Evolutionary conservation across 768 basidiomycete species (phyloP).

Genomic region (Hydnomerulius pinastri): DNA sequence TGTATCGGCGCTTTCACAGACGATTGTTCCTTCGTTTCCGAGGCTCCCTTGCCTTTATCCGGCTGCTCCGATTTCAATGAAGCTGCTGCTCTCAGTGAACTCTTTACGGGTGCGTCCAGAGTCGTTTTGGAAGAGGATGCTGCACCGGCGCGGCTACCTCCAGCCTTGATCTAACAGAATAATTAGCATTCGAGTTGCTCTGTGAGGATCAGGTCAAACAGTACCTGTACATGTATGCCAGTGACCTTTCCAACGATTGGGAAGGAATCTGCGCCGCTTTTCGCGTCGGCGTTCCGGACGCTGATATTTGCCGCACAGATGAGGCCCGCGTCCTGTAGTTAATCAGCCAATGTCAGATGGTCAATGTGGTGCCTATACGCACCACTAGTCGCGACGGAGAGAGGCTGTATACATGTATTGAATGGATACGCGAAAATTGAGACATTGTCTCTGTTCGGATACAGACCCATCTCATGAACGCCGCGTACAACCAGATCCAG

Average conservation of each 20-base stretch:
- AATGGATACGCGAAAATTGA: slow-evolving; percentile 52
- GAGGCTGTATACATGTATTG: slow-evolving; percentile 70
- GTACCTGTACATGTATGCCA: slow-evolving; percentile 48
- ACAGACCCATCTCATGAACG: background rate
- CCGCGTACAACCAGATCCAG: background rate
- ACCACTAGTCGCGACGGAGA: slow-evolving; percentile 64
- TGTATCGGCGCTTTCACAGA: slow-evolving; percentile 24
- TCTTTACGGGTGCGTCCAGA: slow-evolving; percentile 29
- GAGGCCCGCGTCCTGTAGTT: slow-evolving; percentile 45
- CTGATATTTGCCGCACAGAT: slow-evolving; percentile 36
- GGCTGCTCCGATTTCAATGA: slow-evolving; percentile 14
- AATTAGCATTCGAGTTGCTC: background rate
- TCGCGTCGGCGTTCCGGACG: slow-evolving; percentile 37
- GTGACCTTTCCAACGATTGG: slow-evolving; percentile 45
- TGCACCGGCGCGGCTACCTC: slow-evolving; percentile 5
- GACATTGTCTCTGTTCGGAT: slow-evolving; percentile 48
- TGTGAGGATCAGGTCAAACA: background rate
- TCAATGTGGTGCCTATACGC: background rate
- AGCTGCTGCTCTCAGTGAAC: slow-evolving; percentile 11
- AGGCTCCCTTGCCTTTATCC: slow-evolving; percentile 25
- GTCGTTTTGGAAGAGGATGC: slow-evolving; percentile 49
- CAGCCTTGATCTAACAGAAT: slow-evolving; percentile 15
- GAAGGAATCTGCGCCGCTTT: slow-evolving; percentile 13
- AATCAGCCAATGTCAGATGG: background rate
- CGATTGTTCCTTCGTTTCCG: slow-evolving; percentile 25